Evolutionary conservation across 2,329 filamentous ascomycete genomes (phyloP).

Genomic region (Aschersonia sp.): DNA sequence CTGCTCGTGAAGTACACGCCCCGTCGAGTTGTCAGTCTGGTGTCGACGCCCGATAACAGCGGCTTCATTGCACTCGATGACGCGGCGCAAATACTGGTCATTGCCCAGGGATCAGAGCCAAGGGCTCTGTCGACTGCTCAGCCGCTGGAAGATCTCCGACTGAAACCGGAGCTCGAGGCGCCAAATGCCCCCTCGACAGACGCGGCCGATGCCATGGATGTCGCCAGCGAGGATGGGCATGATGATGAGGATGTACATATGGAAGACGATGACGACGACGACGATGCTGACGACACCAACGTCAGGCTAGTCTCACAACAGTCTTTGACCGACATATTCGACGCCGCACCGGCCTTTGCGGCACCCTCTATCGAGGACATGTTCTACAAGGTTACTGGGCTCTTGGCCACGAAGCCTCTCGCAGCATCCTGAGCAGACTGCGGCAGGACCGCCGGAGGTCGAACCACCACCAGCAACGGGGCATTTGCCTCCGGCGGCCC

Average conservation of each 20-base stretch:
- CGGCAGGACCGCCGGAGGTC: neutral
- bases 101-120: slow-evolving; percentile 43
- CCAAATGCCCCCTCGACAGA: slow-evolving; percentile 11
- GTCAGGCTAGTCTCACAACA: slow-evolving; percentile 51
- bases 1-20: slow-evolving; percentile 42
- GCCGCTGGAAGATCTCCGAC: slow-evolving; percentile 37
- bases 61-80: slow-evolving; percentile 67
- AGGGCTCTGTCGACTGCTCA: slow-evolving; percentile 35
- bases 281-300: slow-evolving; percentile 29
- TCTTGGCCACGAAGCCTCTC: slow-evolving; percentile 36
- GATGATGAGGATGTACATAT: slow-evolving; percentile 26
- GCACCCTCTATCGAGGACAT: slow-evolving; percentile 60
- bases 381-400: slow-evolving; percentile 54
- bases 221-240: slow-evolving; percentile 26
- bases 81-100: slow-evolving; percentile 54
- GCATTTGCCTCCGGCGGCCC: too few relatives aligned
- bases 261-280: slow-evolving; percentile 21
- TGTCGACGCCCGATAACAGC: slow-evolving; percentile 46
- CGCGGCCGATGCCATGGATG: slow-evolving; percentile 25
- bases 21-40: slow-evolving; percentile 48
- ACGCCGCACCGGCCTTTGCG: slow-evolving; percentile 52
- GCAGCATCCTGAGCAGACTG: neutral
- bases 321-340: slow-evolving; percentile 54
- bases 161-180: slow-evolving; percentile 23
- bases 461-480: too few relatives aligned